Base-by-base conservation (phyloP, 805 yeast genomes). In the Ogataea philodendri region DNA sequence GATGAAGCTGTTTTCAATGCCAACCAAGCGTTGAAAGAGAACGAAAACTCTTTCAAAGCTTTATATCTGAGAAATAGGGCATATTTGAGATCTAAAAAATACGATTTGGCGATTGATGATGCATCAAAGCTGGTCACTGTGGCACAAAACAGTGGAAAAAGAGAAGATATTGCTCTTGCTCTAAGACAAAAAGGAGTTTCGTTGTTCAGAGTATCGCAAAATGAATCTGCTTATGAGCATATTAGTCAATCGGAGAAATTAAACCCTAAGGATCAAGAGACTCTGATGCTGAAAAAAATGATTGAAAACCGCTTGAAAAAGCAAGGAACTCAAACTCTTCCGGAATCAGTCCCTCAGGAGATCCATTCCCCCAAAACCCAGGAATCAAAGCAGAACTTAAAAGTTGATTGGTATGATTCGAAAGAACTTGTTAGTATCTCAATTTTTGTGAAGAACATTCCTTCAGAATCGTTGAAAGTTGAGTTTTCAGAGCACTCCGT, bases 321-420 rank as follows among this genome's bases (percentile, higher is more conserved):
- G 55, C 13, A 15, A 26, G 9, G n/a, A 32, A 4, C 18, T 24
- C 33, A 13, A 9, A 22, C 15, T 16, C 22, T 17, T 14, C 25
- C n/a, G 19, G 35, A 21, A 11, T 18, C 25, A 19, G 23, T 11
- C 13, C 10, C n/a, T n/a, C 8, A 16, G 19, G 24, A 20, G 10
- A 17, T 5, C n/a, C 23, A 5, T 9, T 29, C 23, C 23, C 28
- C 4, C 16, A 22, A 24, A 28, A 22, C n/a, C n/a, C n/a, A 2
- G 14, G 33, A 7, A 10, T 27, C 17, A 26, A 15, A 28, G 3
- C 25, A 14, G 11, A 25, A 32, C 46, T 57, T 70, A 23, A 70
- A 70, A 49, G 60, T 64, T n/a, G 89, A 84, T 46, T 84, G 83
- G 78, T 90, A 79, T 61, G 96, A 93, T 57, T 69, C 79, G 10